Evolutionary conservation across 805 yeast genomes (phyloP), one percentile per base, ranked within the genome.

Genomic region (Cyberlindnera mycetangii): DNA sequence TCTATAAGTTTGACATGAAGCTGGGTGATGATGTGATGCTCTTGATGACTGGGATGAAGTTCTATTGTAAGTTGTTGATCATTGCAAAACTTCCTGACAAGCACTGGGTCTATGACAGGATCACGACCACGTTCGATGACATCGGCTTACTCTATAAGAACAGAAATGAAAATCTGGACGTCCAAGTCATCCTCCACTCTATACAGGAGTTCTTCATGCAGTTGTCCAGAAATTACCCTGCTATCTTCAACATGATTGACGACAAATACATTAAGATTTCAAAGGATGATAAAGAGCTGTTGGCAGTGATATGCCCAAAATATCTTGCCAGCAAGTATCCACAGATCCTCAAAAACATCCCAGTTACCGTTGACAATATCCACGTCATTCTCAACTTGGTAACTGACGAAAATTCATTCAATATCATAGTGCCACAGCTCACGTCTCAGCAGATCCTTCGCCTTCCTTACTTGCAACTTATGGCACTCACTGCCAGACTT

Each of bases 391-490:
- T 44, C 31, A 56, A 57, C 21, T 28, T 57, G 5, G 41, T 51
- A 3, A 21, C 44, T 6, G 34, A 44, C 9, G 34, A 25, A 7
- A 30, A 12, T 1, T 9, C 50, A 5, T 58, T 56, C 25, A 17
- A 17, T 1, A 5, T 45, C 2, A 45, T 55, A 3, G 40, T 41
- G 34, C 36, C 42, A 3, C 39, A 42, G 9, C 4, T 59, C 17
- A 43, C 36, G 1, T 41, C 57, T 1, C 16, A 39, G 4, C 32
- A 35, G 1, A 21, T 56, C 8, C 20, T 46, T 7, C 50, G 50
- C 27, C 42, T 56, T 1, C 55, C 60, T 5, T 57, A 56, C 24
- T 28, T 56, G 15, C 55, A 57, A n/a, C 19, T 54, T 4, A 45
- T 59, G 34, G 55, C 51, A 2, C 28, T 59, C 1, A 31, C 53